phyloP scores from a whole-genome alignment of 2,329 filamentous ascomycete species.

The Cordyceps cicadae region DNA sequence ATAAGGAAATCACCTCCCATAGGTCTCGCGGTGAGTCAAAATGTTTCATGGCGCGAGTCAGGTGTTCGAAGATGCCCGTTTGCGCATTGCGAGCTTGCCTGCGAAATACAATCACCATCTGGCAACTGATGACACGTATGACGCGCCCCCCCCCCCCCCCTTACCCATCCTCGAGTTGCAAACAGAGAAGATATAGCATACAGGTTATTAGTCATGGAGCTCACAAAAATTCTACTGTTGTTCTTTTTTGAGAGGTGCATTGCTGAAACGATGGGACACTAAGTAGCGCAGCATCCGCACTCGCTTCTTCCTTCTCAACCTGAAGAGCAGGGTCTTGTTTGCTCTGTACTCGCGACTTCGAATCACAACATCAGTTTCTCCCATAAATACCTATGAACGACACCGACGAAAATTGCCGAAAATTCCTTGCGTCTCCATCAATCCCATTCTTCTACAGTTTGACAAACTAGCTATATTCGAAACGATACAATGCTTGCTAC shows the following conservation, averaged over 20 bases:
- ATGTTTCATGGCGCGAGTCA: not conserved
- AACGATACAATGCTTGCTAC: not conserved
- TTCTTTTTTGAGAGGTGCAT: not conserved
- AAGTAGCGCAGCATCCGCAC: not conserved
- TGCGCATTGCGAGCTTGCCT: not conserved
- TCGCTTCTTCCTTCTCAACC: constrained; percentile 8
- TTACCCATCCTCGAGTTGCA: too few species aligned
- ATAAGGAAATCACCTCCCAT: not conserved
- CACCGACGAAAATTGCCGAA: not conserved
- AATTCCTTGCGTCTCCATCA: not conserved
- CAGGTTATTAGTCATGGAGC: too few species aligned
- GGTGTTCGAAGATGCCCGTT: too few species aligned
- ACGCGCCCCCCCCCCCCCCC: too few species aligned
- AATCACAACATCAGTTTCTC: not conserved
- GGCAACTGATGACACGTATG: too few species aligned
- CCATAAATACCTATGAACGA: not conserved
- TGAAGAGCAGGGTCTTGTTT: constrained; percentile 2
- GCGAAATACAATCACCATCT: not conserved
- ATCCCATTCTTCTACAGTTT: not conserved
- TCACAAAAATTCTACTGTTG: not conserved
- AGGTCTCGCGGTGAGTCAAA: not conserved
- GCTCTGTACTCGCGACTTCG: not conserved
- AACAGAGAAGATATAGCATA: not conserved
- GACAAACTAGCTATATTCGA: not conserved
- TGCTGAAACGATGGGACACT: not conserved